Base-by-base conservation (phyloP, 2,329 filamentous ascomycete species). In the Diplodia corticola region DNA sequence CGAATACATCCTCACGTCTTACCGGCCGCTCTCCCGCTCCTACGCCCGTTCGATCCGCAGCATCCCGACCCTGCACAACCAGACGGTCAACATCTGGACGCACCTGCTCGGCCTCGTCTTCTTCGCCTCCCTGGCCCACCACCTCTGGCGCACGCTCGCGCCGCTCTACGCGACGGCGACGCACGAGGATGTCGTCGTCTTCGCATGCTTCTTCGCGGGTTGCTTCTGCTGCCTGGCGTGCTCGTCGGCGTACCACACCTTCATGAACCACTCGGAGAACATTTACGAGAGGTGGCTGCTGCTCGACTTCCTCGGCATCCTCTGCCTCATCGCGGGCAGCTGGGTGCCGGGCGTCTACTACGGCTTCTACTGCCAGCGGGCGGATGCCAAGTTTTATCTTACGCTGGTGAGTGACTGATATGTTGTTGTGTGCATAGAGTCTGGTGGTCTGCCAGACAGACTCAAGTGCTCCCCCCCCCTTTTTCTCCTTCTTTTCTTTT, bases 261-360 rank as follows among this genome's bases (percentile, higher is more conserved):
- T 97, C 59, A 88, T 84, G 24, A 97, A 97, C 71, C 95, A 99
- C 77, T 95, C 91, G 20, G 86, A 88, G 46, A 78, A 79, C 1
- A 91, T 97, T 15, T 88, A 90, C 2, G 89, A 87, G 69, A 91
- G 92, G 82, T 93, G 93, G 17, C 98, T 98, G 76, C 92, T 96
- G 77, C 81, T 98, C 65, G 95, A 99, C 76, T 98, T 98, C 76
- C 87, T 94, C 4, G 95, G 95, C 5, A 99, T 99, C 71, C 91
- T 98, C 33, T 87, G 89, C 55, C 81, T 98, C 70, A 98, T 98
- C 67, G 91, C 93, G 70, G 95, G 95, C 9, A 94, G 90, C 75
- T 97, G 94, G 74, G 87, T 98, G 55, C 93, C 95, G 2, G 90
- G 91, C 57, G 78, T 99, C 67, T 85, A 84, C 71, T 86, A 86